Evolutionary conservation across 2,329 filamentous ascomycete species (phyloP).

Genomic region (Hymenoscyphus fraxineus): DNA sequence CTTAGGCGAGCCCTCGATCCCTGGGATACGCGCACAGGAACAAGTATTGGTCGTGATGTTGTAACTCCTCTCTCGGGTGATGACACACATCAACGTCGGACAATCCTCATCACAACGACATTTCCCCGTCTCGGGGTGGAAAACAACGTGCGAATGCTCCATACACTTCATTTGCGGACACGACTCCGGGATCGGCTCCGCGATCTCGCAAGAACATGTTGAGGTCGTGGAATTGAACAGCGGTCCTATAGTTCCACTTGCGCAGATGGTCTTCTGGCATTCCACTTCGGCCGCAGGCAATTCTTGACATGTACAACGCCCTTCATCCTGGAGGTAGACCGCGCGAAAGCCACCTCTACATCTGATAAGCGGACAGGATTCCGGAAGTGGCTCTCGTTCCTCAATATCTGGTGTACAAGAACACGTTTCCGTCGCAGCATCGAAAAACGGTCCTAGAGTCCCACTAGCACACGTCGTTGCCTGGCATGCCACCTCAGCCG

Average conservation of each 20-base stretch:
- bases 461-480: too few species aligned
- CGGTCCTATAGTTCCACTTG: constrained; percentile 14
- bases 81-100: constrained; percentile 22
- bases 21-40: constrained; percentile 18
- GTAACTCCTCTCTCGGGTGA: constrained; percentile 15
- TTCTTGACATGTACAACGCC: background rate
- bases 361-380: constrained; percentile 12
- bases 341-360: background rate
- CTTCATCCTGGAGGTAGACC: background rate
- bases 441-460: constrained; percentile 14
- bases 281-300: background rate
- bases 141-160: constrained; percentile 19
- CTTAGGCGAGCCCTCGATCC: constrained; percentile 11
- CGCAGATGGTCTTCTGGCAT: constrained; percentile 8
- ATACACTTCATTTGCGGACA: constrained; percentile 24
- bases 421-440: constrained; percentile 17
- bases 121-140: constrained; percentile 18
- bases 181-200: constrained; percentile 11
- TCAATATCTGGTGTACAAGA: constrained; percentile 7
- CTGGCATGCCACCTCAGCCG: background rate
- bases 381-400: constrained; percentile 15
- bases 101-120: constrained; percentile 22
- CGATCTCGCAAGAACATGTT: constrained; percentile 21
- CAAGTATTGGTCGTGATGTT: constrained; percentile 17
- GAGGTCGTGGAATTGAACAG: constrained; percentile 9